phyloP scores from a whole-genome alignment of 2,329 filamentous ascomycete species.

The Lachnellula arida region DNA sequence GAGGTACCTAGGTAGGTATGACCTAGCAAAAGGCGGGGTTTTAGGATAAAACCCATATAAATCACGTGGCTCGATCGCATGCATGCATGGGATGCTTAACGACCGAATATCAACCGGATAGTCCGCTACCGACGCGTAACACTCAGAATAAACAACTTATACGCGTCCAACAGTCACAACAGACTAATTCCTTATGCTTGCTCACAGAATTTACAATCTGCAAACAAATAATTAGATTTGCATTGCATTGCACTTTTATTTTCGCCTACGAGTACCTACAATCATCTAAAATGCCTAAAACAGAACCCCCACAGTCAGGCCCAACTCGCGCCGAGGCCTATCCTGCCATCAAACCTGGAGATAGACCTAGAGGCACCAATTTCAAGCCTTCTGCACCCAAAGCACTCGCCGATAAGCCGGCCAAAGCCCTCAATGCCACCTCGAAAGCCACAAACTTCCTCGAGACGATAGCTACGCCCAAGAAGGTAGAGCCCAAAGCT shows the following conservation, averaged over 20 bases:
- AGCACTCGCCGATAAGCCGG: background rate
- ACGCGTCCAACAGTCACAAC: background rate
- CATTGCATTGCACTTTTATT: too few relatives aligned
- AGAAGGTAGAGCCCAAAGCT: background rate
- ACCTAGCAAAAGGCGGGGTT: too few relatives aligned
- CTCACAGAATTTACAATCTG: background rate
- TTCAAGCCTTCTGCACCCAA: background rate
- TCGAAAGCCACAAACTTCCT: background rate
- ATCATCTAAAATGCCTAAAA: background rate
- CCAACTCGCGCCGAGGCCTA: background rate
- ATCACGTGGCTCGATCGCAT: too few relatives aligned
- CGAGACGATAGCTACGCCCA: background rate
- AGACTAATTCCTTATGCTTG: background rate
- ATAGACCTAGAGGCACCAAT: background rate
- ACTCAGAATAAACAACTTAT: background rate
- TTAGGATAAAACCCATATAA: too few relatives aligned
- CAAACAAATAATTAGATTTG: too few relatives aligned
- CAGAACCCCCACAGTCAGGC: background rate
- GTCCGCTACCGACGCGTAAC: too few relatives aligned
- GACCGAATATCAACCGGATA: too few relatives aligned
- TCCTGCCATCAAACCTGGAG: background rate
- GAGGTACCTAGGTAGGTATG: too few relatives aligned
- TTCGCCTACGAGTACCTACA: background rate
- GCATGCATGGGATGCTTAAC: too few relatives aligned
- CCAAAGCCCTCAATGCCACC: background rate